A percentile compares a stretch with the other conserved stretches of the same genome.
These are phyloP conservation scores for Macaranga tanarius DNA, from an alignment of 441 rosid genomes.

Conservation along the genomic window DNA sequence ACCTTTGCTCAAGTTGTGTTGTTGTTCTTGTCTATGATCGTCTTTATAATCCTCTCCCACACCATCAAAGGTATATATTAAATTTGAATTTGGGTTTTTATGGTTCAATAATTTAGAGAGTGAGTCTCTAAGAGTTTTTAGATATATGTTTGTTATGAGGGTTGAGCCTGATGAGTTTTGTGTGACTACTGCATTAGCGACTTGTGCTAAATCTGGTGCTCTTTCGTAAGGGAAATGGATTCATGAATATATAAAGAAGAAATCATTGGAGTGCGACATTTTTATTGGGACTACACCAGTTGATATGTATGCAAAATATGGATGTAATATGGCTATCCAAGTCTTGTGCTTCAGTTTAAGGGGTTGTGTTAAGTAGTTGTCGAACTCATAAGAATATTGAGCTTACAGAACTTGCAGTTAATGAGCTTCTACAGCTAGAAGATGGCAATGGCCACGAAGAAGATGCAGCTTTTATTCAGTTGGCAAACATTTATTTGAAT, in stretches of 20 bases:
- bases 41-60: too few species aligned
- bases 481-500: too few species aligned
- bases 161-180: too few species aligned
- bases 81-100: too few species aligned
- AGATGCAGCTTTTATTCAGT: constrained; percentile 58
- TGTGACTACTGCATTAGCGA: too few species aligned
- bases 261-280: constrained; percentile 33
- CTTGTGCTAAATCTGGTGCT: too few species aligned
- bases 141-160: too few species aligned
- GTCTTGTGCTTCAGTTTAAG: constrained; percentile 65
- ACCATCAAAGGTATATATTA: too few species aligned
- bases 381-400: constrained; percentile 51
- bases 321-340: constrained; percentile 44
- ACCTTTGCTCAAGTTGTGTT: constrained; percentile 53
- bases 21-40: constrained; percentile 69
- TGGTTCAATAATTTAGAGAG: too few species aligned
- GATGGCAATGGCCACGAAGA: constrained; percentile 46
- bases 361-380: constrained; percentile 51
- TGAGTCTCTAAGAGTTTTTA: too few species aligned
- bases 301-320: constrained; percentile 64
- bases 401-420: constrained; percentile 53
- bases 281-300: constrained; percentile 53
- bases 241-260: constrained; percentile 38
- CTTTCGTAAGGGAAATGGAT: too few species aligned
- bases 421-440: constrained; percentile 43